A percentile compares a stretch with the other conserved stretches of the same genome.
These are phyloP conservation scores for Cryptococcus floricola DNA, from an alignment of 1,284 basidiomycete genomes.

Conservation along the genomic window DNA sequence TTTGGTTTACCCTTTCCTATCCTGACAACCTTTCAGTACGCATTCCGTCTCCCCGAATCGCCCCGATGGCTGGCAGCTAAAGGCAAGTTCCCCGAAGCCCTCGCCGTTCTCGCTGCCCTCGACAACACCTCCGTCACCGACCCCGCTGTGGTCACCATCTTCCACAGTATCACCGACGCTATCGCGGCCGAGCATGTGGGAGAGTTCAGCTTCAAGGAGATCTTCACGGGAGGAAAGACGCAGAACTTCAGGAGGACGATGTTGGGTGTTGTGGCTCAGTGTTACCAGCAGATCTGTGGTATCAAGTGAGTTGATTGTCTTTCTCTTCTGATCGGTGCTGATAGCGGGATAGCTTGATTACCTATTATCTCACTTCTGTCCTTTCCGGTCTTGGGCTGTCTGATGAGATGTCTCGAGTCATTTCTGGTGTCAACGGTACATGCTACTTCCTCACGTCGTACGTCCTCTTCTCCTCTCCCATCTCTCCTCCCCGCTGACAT, in stretches of 20 bases:
- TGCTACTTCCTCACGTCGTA: constrained; percentile 48
- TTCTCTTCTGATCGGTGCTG: background rate
- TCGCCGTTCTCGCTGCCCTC: constrained; percentile 48
- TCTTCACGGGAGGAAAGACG: constrained; percentile 45
- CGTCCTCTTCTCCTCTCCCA: constrained; percentile 8
- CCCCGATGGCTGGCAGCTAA: constrained; percentile 54
- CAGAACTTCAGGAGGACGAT: constrained; percentile 51
- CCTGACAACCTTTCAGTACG: constrained; percentile 28
- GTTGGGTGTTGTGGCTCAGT: constrained; percentile 46
- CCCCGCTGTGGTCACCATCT: constrained; percentile 24
- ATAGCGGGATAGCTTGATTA: constrained; percentile 25
- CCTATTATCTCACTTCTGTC: constrained; percentile 37
- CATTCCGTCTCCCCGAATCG: constrained; percentile 51
- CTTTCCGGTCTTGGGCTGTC: constrained; percentile 33
- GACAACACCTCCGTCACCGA: constrained; percentile 28
- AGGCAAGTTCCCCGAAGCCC: constrained; percentile 49
- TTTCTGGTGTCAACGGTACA: constrained; percentile 44
- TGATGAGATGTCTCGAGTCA: constrained; percentile 31
- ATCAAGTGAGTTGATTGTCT: constrained; percentile 30
- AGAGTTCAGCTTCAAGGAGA: constrained; percentile 23
- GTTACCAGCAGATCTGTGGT: constrained; percentile 51
- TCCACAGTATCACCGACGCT: constrained; percentile 32
- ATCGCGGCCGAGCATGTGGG: constrained; percentile 16
- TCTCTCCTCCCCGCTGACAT: background rate
- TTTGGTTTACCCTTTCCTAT: constrained; percentile 9